phyloP scores from a whole-genome alignment of 1,284 basidiomycete species.

The Ceratobasidium papillatum region DNA sequence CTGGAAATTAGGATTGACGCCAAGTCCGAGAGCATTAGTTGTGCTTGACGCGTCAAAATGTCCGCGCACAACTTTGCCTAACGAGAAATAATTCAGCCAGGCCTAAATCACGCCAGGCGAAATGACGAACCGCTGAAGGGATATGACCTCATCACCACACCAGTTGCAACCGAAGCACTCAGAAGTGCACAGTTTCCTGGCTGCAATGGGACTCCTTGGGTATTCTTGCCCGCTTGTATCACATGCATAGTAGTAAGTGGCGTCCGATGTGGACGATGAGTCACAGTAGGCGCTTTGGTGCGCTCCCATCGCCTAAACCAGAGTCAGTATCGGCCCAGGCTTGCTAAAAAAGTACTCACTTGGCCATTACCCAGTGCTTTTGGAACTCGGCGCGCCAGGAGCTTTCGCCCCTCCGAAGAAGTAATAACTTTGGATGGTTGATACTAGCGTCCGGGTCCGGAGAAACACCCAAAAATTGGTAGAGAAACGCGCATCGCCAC shows the following conservation, averaged over 20 bases:
- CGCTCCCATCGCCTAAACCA: slow-evolving; percentile 72
- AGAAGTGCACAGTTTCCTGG: slow-evolving; percentile 64
- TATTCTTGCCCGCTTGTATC: slow-evolving; percentile 42
- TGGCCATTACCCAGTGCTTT: slow-evolving; percentile 60
- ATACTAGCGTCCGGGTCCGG: slow-evolving; percentile 64
- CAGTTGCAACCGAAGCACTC: slow-evolving; percentile 72
- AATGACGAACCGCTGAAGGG: slow-evolving; percentile 65
- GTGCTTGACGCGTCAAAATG: slow-evolving; percentile 74
- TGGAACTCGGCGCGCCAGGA: slow-evolving; percentile 78
- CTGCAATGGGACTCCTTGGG: slow-evolving; percentile 50
- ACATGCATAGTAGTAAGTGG: slow-evolving; percentile 54
- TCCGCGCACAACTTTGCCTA: slow-evolving; percentile 68
- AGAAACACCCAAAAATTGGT: slow-evolving; percentile 69
- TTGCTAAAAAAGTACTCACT: slow-evolving; percentile 55
- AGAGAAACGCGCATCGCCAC: slow-evolving; percentile 82
- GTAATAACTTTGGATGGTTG: slow-evolving; percentile 53
- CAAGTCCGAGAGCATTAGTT: slow-evolving; percentile 66
- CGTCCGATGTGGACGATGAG: slow-evolving; percentile 68
- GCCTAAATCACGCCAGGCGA: not conserved
- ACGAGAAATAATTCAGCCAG: slow-evolving; percentile 1
- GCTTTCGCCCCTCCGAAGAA: slow-evolving; percentile 64
- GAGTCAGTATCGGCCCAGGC: slow-evolving; percentile 25
- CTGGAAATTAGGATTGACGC: slow-evolving; percentile 70
- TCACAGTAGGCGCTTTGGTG: slow-evolving; percentile 64
- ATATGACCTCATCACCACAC: slow-evolving; percentile 77